Conservation (phyloP, 2,329 filamentous ascomycete genomes). For the Blumeria graminis region DNA sequence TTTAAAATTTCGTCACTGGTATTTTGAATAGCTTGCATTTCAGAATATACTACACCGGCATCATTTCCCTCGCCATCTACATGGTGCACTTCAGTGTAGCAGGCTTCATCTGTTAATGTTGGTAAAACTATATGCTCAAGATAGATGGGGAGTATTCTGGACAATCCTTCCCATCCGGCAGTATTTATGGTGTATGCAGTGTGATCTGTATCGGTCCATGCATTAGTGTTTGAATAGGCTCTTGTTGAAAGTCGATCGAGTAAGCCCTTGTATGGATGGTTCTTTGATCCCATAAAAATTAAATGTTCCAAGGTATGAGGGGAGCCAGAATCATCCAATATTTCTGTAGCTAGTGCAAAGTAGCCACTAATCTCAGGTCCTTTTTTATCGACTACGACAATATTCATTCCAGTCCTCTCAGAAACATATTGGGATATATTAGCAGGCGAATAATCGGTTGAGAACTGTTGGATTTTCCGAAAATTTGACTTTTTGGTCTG, state of each 20-base stretch:
- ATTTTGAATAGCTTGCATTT: conserved; percentile 94
- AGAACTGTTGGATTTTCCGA: conserved; percentile 63
- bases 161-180: conserved; percentile 91
- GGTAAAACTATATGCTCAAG: conserved; percentile 83
- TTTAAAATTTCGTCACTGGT: conserved; percentile 70
- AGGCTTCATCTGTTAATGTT: conserved; percentile 76
- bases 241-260: conserved; percentile 83
- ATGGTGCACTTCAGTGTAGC: conserved; percentile 90
- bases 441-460: conserved; percentile 72
- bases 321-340: conserved; percentile 87
- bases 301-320: conserved; percentile 70
- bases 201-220: conserved; percentile 90
- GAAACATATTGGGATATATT: conserved; percentile 91
- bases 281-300: conserved; percentile 77
- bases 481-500: conserved; percentile 34
- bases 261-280: conserved; percentile 82
- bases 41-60: conserved; percentile 91
- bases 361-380: conserved; percentile 91
- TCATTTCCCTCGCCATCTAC: conserved; percentile 84
- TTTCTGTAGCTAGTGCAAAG: conserved; percentile 89
- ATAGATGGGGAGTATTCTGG: conserved; percentile 82
- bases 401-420: conserved; percentile 77
- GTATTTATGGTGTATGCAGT: conserved; percentile 91
- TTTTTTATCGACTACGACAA: conserved; percentile 73
- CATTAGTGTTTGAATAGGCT: conserved; percentile 84